phyloP scores from a whole-genome alignment of 108 stramenopile species.

The Ochromonas danica region DNA sequence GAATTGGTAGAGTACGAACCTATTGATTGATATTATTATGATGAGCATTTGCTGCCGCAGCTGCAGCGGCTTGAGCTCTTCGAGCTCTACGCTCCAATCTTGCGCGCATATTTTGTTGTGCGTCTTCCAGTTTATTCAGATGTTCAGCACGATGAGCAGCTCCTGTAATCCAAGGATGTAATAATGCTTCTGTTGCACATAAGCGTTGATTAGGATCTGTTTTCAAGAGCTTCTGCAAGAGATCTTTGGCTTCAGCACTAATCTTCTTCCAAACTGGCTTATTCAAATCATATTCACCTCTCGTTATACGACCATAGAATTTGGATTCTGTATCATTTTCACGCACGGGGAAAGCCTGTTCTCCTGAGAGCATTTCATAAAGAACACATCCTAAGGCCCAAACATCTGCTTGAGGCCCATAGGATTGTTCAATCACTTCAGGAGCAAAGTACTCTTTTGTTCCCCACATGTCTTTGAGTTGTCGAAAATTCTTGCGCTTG shows the following conservation, averaged over 20 bases:
- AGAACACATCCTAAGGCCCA: constrained; percentile 33
- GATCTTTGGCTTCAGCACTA: constrained; percentile 61
- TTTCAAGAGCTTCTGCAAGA: constrained; percentile 36
- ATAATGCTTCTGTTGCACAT: constrained; percentile 34
- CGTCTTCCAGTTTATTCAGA: neutral
- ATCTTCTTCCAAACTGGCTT: constrained; percentile 82
- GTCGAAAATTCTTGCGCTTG: constrained; percentile 9
- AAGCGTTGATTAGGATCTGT: constrained; percentile 21
- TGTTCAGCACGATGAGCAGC: neutral
- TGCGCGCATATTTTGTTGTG: neutral
- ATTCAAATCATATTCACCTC: constrained; percentile 60
- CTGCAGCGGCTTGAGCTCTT: too few species aligned
- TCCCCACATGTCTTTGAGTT: constrained; percentile 29
- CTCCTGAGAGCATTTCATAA: constrained; percentile 4
- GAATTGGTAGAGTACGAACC: too few species aligned
- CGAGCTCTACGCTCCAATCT: neutral
- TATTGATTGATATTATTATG: too few species aligned
- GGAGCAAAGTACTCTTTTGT: constrained; percentile 32
- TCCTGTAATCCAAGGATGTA: constrained; percentile 47
- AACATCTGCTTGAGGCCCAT: constrained; percentile 27
- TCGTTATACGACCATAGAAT: neutral
- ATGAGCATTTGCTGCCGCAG: too few species aligned
- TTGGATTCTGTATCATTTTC: neutral
- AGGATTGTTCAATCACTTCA: constrained; percentile 23
- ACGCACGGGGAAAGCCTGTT: constrained; percentile 7